These are phyloP conservation scores for Solanum peruvianum DNA, from an alignment of 257 asterid species.

Conservation along the genomic window DNA sequence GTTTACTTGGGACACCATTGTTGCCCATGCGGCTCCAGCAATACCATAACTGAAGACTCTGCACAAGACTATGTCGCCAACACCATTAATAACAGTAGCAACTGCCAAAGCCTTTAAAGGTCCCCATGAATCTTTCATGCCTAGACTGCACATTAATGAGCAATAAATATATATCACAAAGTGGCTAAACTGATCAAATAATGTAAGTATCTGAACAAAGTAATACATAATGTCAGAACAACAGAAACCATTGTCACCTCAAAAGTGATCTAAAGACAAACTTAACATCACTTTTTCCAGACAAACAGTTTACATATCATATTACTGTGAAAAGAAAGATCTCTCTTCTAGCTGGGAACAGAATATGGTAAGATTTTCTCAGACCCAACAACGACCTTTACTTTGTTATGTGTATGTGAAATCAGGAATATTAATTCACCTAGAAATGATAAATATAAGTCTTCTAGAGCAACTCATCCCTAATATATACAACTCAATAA, in stretches of 20 bases:
- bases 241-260: not conserved
- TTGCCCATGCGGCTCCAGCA: slow-evolving; percentile 99
- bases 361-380: not conserved
- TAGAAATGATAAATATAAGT: not conserved
- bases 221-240: not conserved
- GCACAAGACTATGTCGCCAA: slow-evolving; percentile 81
- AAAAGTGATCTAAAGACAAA: not conserved
- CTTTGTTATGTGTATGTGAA: not conserved
- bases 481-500: not conserved
- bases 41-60: slow-evolving; percentile 76
- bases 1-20: slow-evolving; percentile 84
- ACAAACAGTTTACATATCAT: not conserved
- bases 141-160: slow-evolving; percentile 47
- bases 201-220: not conserved
- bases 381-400: not conserved
- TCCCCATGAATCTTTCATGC: slow-evolving; percentile 99
- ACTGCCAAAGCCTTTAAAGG: slow-evolving; percentile 86
- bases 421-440: not conserved
- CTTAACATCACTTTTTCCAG: not conserved
- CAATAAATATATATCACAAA: not conserved
- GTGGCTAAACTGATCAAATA: not conserved
- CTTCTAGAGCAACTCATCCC: not conserved
- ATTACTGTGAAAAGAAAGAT: not conserved
- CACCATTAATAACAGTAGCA: slow-evolving; percentile 73
- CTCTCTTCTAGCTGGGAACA: not conserved